Percentiles rank a stretch among this genome's conserved stretches.
Evolutionary conservation across 1,284 basidiomycete species (phyloP).

Genomic region (Melampsora americana): DNA sequence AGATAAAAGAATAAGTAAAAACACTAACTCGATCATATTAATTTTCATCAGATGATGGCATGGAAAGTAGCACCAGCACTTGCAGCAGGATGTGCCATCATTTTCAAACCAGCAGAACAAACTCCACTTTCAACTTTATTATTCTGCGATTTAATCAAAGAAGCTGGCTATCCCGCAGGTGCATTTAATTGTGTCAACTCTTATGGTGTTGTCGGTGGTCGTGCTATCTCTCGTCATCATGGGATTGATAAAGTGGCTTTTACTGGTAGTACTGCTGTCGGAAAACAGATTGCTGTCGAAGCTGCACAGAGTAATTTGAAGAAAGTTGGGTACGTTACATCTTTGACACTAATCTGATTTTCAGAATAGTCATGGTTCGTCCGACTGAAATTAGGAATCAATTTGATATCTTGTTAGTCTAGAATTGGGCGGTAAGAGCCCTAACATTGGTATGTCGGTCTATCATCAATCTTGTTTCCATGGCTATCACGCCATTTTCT

Average conservation of each 20-base stretch:
- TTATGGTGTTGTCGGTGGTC: conserved; percentile 75
- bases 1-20: conserved; percentile 44
- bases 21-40: conserved; percentile 4
- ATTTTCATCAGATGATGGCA: conserved; percentile 64
- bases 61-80: conserved; percentile 84
- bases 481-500: too few relatives aligned
- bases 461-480: too few relatives aligned
- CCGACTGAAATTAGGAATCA: too few relatives aligned
- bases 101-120: conserved; percentile 85
- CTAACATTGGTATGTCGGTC: conserved; percentile 60
- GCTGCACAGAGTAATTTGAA: conserved; percentile 82
- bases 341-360: too few relatives aligned
- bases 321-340: conserved; percentile 69
- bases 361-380: too few relatives aligned
- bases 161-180: conserved; percentile 82
- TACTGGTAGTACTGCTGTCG: conserved; percentile 68
- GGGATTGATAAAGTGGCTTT: conserved; percentile 62
- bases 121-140: conserved; percentile 72
- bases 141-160: conserved; percentile 53
- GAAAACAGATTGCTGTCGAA: conserved; percentile 77
- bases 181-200: conserved; percentile 77
- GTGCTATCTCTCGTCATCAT: conserved; percentile 70
- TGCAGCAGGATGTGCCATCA: conserved; percentile 75
- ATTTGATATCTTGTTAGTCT: too few relatives aligned
- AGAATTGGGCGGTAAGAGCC: conserved; percentile 88